Evolutionary conservation across 805 yeast species (phyloP), one percentile per base, ranked within the genome.

Genomic region (Saccharomyces jurei): DNA sequence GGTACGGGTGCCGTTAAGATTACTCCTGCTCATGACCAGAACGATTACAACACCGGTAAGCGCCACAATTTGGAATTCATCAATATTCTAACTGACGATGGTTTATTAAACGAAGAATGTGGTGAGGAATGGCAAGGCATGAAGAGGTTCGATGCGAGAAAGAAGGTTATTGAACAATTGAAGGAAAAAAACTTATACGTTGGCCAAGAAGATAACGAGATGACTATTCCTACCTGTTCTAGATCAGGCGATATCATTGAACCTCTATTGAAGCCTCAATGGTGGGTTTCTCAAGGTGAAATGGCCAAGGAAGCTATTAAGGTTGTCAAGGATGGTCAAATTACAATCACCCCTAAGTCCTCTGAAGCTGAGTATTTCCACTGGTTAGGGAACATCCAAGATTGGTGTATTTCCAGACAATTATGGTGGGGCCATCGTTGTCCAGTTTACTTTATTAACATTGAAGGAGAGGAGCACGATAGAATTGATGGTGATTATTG

Each of bases 1-100:
- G 99, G 99, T 80, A 94, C 99, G 58, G 99, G 99, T 85, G 99
- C 99, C 50, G 99, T 94, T 58, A 94, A 94, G 76, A 94, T 94
- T 70, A 94, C 99, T 13, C 99, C 99, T 56, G 97, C 96, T 48
- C 99, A 94, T 74, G 99, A 94, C 75, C 87, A 84, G 66, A 94
- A 94, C 80, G 99, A 94, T 89, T 90, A 89, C 80, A 80, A 78
- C 68, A 89, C 97, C 53, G 99, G 99, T 77, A 91, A 88, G 77
- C 90, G 99, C 77, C 88, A 89, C 72, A 77, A 82, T 67, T 79
- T 94, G 65, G 96, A 89, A 70, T 82, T 89, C 66, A 80, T 94
- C 74, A 91, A 89, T 74, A 90, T 94, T 60, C 77, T 87, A 63
- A 92, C 96, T 54, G 98, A 94, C 68, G 88, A 89, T 66, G 99